A percentile compares a stretch with the other conserved stretches of the same genome.
phyloP scores from a whole-genome alignment of 2,329 filamentous ascomycete genomes.

The Aspergillus terreus region DNA sequence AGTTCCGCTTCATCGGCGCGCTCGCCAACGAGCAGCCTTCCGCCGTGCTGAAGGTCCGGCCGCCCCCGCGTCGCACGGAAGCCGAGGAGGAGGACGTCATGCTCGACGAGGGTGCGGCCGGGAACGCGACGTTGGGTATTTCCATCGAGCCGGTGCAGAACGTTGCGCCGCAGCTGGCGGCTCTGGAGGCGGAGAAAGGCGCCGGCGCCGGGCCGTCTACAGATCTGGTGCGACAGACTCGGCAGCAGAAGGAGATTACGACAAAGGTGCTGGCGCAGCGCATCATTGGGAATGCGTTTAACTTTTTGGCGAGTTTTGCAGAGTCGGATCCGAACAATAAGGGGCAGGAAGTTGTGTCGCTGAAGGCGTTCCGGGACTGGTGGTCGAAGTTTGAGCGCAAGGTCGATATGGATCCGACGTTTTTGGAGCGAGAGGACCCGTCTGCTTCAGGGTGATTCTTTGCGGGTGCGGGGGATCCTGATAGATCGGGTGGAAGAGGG shows the following conservation, averaged over 20 bases:
- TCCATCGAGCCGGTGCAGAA: constrained; percentile 71
- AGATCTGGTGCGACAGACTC: constrained; percentile 26
- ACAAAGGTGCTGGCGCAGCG: constrained; percentile 81
- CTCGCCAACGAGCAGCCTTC: constrained; percentile 88
- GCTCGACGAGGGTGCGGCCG: constrained; percentile 45
- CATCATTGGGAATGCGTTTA: constrained; percentile 96
- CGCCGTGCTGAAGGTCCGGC: constrained; percentile 77
- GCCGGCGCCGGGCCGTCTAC: constrained; percentile 22
- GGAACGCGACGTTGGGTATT: constrained; percentile 72
- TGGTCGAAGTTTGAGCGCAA: constrained; percentile 93
- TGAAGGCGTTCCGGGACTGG: constrained; percentile 95
- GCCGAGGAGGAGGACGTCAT: constrained; percentile 39
- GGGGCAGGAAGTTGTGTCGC: constrained; percentile 81
- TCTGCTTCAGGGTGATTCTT: constrained; percentile 18
- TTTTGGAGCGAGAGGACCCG: constrained; percentile 70
- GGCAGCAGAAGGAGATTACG: constrained; percentile 45
- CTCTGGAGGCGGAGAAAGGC: constrained; percentile 42
- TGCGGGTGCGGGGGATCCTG: neutral
- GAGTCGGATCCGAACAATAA: constrained; percentile 50
- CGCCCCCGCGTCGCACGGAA: constrained; percentile 22
- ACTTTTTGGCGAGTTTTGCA: constrained; percentile 87
- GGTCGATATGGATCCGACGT: constrained; percentile 79
- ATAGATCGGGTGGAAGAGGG: too few relatives aligned
- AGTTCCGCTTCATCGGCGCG: constrained; percentile 82
- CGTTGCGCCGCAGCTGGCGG: constrained; percentile 67